A percentile compares a stretch with the other conserved stretches of the same genome.
These are phyloP conservation scores for Microdochium nivale DNA, from an alignment of 2,329 filamentous ascomycete genomes.

Conservation along the genomic window DNA sequence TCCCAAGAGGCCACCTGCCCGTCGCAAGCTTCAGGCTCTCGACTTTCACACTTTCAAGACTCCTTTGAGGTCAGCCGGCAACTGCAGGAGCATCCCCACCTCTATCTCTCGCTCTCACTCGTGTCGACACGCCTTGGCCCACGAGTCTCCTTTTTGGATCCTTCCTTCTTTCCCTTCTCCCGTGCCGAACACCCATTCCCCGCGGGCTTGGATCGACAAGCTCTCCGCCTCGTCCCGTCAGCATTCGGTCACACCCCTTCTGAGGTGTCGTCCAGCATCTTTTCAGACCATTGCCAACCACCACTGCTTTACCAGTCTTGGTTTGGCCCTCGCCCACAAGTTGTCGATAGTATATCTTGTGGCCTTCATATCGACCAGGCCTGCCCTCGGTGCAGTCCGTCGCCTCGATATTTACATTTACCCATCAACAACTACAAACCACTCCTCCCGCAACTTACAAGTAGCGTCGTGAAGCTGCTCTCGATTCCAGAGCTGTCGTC, in stretches of 20 bases:
- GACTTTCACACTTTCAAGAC: slow-evolving; percentile 16
- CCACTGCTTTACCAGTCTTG: not conserved
- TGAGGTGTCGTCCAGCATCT: no score
- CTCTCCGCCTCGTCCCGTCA: no score
- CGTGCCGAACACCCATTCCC: not conserved
- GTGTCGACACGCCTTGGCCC: slow-evolving; percentile 9
- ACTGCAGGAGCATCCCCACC: slow-evolving; percentile 71
- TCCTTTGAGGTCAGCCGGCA: slow-evolving; percentile 77
- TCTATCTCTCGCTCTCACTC: not conserved
- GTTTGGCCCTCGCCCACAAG: not conserved
- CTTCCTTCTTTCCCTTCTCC: not conserved
- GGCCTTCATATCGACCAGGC: not conserved
- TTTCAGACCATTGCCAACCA: not conserved
- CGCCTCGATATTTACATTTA: not conserved
- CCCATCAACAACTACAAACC: not conserved
- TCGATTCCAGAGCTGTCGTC: slow-evolving; percentile 1
- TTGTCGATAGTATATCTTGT: not conserved
- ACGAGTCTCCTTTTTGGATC: slow-evolving; percentile 27
- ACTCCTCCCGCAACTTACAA: not conserved
- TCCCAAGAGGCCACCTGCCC: not conserved
- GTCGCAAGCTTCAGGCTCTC: not conserved
- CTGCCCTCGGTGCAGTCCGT: not conserved
- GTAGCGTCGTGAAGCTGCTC: not conserved
- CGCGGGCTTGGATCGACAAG: not conserved
- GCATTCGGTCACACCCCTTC: no score